Evolutionary conservation across 768 basidiomycete genomes (phyloP).

Genomic region (Suillus weaverae): DNA sequence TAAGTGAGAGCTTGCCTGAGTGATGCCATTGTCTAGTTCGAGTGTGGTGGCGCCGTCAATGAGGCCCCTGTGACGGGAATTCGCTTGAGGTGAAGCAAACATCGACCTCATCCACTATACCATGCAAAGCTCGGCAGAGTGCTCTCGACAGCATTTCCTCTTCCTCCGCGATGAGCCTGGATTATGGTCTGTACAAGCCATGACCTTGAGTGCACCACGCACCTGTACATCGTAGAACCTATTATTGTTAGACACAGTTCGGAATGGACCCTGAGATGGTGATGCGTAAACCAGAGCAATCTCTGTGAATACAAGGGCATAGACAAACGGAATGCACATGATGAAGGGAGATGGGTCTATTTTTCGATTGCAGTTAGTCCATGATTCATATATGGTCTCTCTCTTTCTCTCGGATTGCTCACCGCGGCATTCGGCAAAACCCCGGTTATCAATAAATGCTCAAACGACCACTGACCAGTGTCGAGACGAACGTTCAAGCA

Average conservation of each 20-base stretch:
- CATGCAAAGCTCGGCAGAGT: constrained; percentile 76
- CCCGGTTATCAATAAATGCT: constrained; percentile 4
- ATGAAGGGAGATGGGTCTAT: background rate
- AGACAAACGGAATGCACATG: constrained; percentile 12
- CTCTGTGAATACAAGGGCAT: constrained; percentile 5
- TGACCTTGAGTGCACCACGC: constrained; percentile 3
- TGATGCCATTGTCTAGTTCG: constrained; percentile 78
- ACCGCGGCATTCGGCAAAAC: background rate
- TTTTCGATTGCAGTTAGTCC: background rate
- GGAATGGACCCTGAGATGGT: constrained; percentile 29
- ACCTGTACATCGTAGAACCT: constrained; percentile 55
- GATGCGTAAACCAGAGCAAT: constrained; percentile 21
- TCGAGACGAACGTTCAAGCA: constrained; percentile 29
- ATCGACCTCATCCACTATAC: constrained; percentile 36
- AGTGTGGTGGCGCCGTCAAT: constrained; percentile 75
- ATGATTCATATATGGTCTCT: background rate
- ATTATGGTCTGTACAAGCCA: constrained; percentile 9
- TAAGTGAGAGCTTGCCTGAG: constrained; percentile 45
- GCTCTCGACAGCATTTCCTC: constrained; percentile 75
- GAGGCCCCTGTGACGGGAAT: constrained; percentile 52
- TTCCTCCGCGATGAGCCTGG: constrained; percentile 74
- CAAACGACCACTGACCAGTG: constrained; percentile 24
- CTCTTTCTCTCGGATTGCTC: background rate
- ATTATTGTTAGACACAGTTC: constrained; percentile 11
- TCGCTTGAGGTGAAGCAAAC: constrained; percentile 7